Base-by-base conservation (phyloP, 305 asterid species). In the Salvia sclarea region DNA sequence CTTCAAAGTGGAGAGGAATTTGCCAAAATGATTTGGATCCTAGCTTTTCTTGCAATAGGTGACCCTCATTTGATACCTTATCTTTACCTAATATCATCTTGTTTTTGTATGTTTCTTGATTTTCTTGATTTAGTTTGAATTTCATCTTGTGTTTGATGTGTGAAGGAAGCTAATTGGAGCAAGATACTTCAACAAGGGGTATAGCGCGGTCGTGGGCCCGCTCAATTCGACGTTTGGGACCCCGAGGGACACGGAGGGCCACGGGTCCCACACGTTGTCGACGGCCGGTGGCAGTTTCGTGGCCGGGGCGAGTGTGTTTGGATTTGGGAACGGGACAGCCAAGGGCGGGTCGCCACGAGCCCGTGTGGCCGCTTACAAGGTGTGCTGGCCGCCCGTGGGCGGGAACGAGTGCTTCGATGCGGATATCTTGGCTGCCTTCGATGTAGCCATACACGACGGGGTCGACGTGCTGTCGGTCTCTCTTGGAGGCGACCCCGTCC, bases 341-440 rank as follows among this genome's bases (percentile, higher is more conserved):
- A 91, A 91, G 72, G 98, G 98, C 1, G 98, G 98, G 37, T 93
- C 98, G 0, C 98, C 98, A 1, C 83, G 66, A 72, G 95, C 98
- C 64, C 72, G 97, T 47, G 96, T 93, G 38, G 97, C 95, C 14
- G 96, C 98, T 18, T 93, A 93, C 82, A 91, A 83, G 80, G 98
- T 93, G 28, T 91, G 98, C 79, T 91, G 90, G 90, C 88, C 97
- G 40, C 92, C 95, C 1, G 77, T 84, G 24, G 49, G 35, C 1
- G 91, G 88, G 17, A 82, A 78, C 5, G 98, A 86, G 61, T 93
- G 97, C 86, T 88, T 83, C 18, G 98, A 91, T 65, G 90, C 98
- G 0, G 98, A 93, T 58, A 81, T 93, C 47, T 75, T 93, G 76
- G 95, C 95, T 68, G 98, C 82, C 44, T 89, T 91, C 40, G 98